A percentile compares a stretch with the other conserved stretches of the same genome.
Evolutionary conservation across 306 rosid genomes (phyloP).

Genomic region (Vicia villosa): DNA sequence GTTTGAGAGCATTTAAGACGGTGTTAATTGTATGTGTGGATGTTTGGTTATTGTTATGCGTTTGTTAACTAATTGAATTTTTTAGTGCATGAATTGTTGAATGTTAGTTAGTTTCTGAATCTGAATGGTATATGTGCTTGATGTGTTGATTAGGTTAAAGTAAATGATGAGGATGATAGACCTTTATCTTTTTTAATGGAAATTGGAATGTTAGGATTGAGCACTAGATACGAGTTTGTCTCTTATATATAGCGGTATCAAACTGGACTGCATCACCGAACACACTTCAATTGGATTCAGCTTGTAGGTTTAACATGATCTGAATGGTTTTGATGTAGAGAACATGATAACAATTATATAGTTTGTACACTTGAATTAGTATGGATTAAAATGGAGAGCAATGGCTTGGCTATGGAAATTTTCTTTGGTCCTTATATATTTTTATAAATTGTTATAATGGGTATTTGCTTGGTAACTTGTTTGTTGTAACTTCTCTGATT

Average conservation of each 20-base stretch:
- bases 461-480: constrained; percentile 1
- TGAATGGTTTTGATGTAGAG: background rate
- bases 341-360: constrained; percentile 10
- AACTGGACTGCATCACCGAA: constrained; percentile 11
- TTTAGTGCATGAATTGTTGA: constrained; percentile 6
- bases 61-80: constrained; percentile 14
- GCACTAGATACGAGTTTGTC: no score
- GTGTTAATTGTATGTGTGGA: background rate
- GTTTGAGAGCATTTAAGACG: background rate
- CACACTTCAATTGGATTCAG: background rate
- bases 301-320: background rate
- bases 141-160: background rate
- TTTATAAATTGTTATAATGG: background rate
- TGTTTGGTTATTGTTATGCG: background rate
- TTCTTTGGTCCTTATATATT: constrained; percentile 3
- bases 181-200: no score
- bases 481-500: constrained; percentile 4
- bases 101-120: constrained; percentile 22
- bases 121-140: background rate
- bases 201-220: no score
- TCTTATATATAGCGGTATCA: background rate
- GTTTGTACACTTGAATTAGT: background rate
- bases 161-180: background rate
- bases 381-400: background rate
- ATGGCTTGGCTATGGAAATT: background rate